Conservation (phyloP, 2,329 filamentous ascomycete genomes). For the Lachnellula arida region DNA sequence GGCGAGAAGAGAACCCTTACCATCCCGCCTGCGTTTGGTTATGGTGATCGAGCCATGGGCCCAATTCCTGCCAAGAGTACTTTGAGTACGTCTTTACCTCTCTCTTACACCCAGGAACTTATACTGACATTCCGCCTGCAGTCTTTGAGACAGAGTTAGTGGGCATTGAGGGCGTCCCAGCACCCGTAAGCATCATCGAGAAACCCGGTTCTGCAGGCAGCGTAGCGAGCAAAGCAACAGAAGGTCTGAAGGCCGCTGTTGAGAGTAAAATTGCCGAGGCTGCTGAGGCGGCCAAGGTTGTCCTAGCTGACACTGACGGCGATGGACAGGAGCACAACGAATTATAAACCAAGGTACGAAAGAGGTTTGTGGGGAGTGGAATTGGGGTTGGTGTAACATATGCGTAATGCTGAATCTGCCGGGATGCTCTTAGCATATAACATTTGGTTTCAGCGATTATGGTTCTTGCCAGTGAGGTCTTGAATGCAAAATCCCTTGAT, state of each 20-base stretch:
- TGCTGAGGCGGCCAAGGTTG: constrained; percentile 48
- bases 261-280: constrained; percentile 45
- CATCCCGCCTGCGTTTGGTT: constrained; percentile 81
- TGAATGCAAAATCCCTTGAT: not conserved
- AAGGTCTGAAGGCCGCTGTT: constrained; percentile 36
- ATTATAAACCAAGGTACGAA: constrained; percentile 38
- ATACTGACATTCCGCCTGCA: constrained; percentile 31
- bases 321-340: constrained; percentile 55
- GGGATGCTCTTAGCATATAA: not conserved
- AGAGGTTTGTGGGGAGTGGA: constrained; percentile 4
- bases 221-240: constrained; percentile 19
- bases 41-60: constrained; percentile 70
- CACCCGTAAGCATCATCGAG: constrained; percentile 24
- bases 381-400: constrained; percentile 3
- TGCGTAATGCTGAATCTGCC: not conserved
- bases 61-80: constrained; percentile 81
- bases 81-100: constrained; percentile 50
- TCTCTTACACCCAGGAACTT: constrained; percentile 9
- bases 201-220: constrained; percentile 25
- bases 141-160: constrained; percentile 92
- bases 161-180: constrained; percentile 68
- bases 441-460: not conserved
- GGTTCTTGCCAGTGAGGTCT: not conserved
- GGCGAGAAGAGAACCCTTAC: constrained; percentile 88
- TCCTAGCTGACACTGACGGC: constrained; percentile 51